These are phyloP conservation scores for Malassezia cuniculi DNA, from an alignment of 1,284 basidiomycete genomes.

Conservation along the genomic window DNA sequence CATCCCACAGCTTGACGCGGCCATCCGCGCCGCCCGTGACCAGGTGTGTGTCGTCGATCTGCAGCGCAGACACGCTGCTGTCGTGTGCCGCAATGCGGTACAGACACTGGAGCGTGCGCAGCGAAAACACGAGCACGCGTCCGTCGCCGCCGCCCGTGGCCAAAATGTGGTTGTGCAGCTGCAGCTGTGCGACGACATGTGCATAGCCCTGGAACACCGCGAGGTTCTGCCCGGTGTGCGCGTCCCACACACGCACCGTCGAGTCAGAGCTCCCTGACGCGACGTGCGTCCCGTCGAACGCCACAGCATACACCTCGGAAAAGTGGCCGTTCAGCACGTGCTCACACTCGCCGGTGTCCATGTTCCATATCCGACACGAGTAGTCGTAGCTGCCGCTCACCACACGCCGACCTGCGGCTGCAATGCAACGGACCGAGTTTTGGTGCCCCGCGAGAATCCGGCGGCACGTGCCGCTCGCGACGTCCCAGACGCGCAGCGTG, in stretches of 20 bases:
- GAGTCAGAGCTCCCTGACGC: constrained; percentile 65
- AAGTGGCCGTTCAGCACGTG: constrained; percentile 77
- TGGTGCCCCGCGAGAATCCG: constrained; percentile 67
- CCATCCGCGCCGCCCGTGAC: constrained; percentile 73
- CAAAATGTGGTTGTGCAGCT: constrained; percentile 60
- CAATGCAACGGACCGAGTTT: constrained; percentile 72
- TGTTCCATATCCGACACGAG: constrained; percentile 48
- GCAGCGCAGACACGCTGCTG: constrained; percentile 76
- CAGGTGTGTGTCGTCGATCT: constrained; percentile 57
- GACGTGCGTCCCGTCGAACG: constrained; percentile 73
- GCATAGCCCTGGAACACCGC: constrained; percentile 86
- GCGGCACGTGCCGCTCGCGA: constrained; percentile 61
- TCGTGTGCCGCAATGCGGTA: constrained; percentile 55
- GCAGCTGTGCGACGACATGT: constrained; percentile 82
- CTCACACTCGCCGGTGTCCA: constrained; percentile 54
- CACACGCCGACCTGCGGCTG: constrained; percentile 65
- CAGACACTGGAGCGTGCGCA: constrained; percentile 52
- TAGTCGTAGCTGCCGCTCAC: constrained; percentile 83
- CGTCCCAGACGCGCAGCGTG: constrained; percentile 83
- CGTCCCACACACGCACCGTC: constrained; percentile 41
- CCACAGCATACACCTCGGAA: constrained; percentile 83
- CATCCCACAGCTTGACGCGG: constrained; percentile 67
- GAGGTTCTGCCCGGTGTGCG: constrained; percentile 61
- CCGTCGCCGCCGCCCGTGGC: constrained; percentile 89
- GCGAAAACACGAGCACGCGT: constrained; percentile 74